Conservation (phyloP, 2,329 filamentous ascomycete species). For the Claviceps fusiformis region DNA sequence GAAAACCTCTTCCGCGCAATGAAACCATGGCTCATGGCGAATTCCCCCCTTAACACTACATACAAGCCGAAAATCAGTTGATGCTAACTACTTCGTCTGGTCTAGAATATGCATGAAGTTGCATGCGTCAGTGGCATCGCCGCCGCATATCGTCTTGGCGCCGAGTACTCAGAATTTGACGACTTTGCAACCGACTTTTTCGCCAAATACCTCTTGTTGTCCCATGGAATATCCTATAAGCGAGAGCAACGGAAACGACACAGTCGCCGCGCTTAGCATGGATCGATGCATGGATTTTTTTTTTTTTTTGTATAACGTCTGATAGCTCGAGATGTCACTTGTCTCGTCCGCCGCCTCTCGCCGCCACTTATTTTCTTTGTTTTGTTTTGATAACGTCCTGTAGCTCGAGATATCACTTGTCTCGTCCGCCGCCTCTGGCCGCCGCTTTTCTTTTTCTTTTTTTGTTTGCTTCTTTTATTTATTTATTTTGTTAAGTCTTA, state of each 20-base stretch:
- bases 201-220: slow-evolving; percentile 31
- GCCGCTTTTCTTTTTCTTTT: too few relatives aligned
- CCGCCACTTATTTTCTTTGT: too few relatives aligned
- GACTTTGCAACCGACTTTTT: slow-evolving; percentile 35
- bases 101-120: slow-evolving; percentile 54
- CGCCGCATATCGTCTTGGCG: slow-evolving; percentile 55
- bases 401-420: too few relatives aligned
- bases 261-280: not conserved
- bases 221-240: slow-evolving; percentile 28
- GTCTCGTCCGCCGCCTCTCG: too few relatives aligned
- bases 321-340: too few relatives aligned
- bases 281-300: too few relatives aligned
- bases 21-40: not conserved
- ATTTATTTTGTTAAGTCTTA: too few relatives aligned
- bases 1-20: not conserved
- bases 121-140: slow-evolving; percentile 59
- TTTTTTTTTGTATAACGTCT: too few relatives aligned
- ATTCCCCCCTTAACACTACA: too few relatives aligned
- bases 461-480: too few relatives aligned
- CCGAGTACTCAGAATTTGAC: slow-evolving; percentile 48
- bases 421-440: too few relatives aligned
- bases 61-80: not conserved
- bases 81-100: not conserved
- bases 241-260: slow-evolving; percentile 18
- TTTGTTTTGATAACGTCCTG: too few relatives aligned